Evolutionary conservation across 345 rosid species (phyloP).

Genomic region (Camelina neglecta): DNA sequence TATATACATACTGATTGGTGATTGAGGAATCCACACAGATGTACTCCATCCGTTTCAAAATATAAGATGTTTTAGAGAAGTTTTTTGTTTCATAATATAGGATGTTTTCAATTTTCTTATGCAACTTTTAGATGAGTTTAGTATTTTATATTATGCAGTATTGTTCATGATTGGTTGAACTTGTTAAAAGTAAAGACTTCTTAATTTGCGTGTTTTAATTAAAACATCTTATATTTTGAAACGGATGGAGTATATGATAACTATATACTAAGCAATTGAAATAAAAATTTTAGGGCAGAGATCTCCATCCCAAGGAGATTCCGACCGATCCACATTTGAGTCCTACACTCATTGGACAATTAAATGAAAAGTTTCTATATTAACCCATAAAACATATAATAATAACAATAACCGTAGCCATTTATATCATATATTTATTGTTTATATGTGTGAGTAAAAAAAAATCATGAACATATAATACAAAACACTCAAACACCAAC

Average conservation of each 20-base stretch:
- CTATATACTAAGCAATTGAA: constrained; percentile 1
- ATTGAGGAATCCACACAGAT: constrained; percentile 18
- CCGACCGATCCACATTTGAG: constrained; percentile 44
- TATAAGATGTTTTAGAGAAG: too few species aligned
- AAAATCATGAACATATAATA: background rate
- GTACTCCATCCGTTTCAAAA: background rate
- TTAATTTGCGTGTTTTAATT: too few species aligned
- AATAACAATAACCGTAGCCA: background rate
- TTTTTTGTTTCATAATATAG: too few species aligned
- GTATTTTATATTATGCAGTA: too few species aligned
- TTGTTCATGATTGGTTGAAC: too few species aligned
- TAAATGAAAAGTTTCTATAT: constrained; percentile 15
- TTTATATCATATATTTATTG: background rate
- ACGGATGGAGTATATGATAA: too few species aligned
- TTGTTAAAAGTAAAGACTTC: too few species aligned
- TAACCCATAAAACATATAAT: background rate
- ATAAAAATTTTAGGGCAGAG: constrained; percentile 19
- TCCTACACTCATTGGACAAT: constrained; percentile 39
- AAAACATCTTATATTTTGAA: too few species aligned
- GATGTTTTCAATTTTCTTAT: too few species aligned
- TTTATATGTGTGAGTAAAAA: background rate
- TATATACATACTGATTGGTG: constrained; percentile 31
- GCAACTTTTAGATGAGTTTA: too few species aligned
- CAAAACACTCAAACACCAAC: background rate
- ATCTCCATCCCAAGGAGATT: constrained; percentile 45